Evolutionary conservation across 257 asterid genomes (phyloP).

Genomic region (Solanum virginianum): DNA sequence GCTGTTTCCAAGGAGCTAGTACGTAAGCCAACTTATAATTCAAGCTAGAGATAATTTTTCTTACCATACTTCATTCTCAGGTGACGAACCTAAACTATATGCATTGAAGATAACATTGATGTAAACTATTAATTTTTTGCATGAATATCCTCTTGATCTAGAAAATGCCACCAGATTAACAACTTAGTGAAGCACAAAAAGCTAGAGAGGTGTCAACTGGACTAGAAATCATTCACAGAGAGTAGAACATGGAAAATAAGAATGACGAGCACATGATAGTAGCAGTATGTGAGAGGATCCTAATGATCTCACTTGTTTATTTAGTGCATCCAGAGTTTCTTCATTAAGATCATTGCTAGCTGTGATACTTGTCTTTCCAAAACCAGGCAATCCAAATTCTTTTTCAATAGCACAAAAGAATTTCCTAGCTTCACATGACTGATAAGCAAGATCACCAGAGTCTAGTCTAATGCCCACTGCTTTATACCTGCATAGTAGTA

Average conservation of each 20-base stretch:
- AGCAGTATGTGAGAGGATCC: background rate
- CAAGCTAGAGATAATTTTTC: background rate
- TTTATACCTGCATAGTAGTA: slow-evolving; percentile 53
- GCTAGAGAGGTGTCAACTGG: background rate
- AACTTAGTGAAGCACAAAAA: background rate
- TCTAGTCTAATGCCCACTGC: slow-evolving; percentile 87
- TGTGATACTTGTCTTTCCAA: slow-evolving; percentile 66
- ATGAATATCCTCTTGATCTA: background rate
- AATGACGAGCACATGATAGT: background rate
- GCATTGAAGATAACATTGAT: background rate
- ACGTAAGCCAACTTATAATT: background rate
- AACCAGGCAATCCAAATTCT: slow-evolving; percentile 53
- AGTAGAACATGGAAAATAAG: background rate
- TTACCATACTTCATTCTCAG: background rate
- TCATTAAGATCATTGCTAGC: slow-evolving; percentile 98
- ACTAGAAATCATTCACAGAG: background rate
- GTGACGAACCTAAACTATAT: background rate
- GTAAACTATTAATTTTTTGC: background rate
- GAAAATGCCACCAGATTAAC: background rate
- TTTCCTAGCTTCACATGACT: slow-evolving; percentile 63
- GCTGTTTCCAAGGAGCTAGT: background rate
- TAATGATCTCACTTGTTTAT: slow-evolving; percentile 65
- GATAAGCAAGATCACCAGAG: slow-evolving; percentile 98
- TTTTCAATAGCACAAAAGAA: slow-evolving; percentile 61
- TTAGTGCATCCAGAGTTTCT: slow-evolving; percentile 91